Percentiles rank a stretch among this genome's conserved stretches.
These are phyloP conservation scores for Penicillium sclerotiorum DNA, from an alignment of 2,329 filamentous ascomycete genomes.

Conservation along the genomic window DNA sequence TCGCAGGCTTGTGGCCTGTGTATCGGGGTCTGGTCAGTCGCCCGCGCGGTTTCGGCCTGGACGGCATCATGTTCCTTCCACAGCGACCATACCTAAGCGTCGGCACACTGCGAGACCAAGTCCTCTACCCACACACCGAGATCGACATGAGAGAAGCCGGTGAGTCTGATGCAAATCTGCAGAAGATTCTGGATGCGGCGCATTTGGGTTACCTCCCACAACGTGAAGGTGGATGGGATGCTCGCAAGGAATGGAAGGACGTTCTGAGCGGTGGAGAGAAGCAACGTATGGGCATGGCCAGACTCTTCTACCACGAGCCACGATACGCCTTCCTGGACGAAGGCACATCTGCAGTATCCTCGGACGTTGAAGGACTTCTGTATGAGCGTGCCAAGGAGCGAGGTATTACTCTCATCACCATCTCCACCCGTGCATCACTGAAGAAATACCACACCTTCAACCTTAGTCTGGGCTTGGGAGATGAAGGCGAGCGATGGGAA, in stretches of 20 bases:
- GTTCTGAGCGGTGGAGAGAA: slow-evolving; percentile 97
- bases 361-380: slow-evolving; percentile 88
- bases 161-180: slow-evolving; percentile 76
- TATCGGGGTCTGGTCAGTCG: slow-evolving; percentile 91
- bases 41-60: slow-evolving; percentile 72
- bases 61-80: slow-evolving; percentile 98
- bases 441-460: slow-evolving; percentile 97
- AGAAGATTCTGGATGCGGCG: slow-evolving; percentile 77
- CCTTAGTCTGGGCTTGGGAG: slow-evolving; percentile 78
- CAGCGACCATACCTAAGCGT: slow-evolving; percentile 91
- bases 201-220: slow-evolving; percentile 85
- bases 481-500: slow-evolving; percentile 83
- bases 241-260: slow-evolving; percentile 97
- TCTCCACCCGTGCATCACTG: slow-evolving; percentile 89
- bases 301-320: slow-evolving; percentile 91
- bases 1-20: slow-evolving; percentile 93
- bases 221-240: slow-evolving; percentile 95
- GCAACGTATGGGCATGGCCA: slow-evolving; percentile 88
- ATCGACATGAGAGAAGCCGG: slow-evolving; percentile 86
- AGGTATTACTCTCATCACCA: slow-evolving; percentile 93
- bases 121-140: slow-evolving; percentile 96
- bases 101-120: slow-evolving; percentile 91
- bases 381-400: slow-evolving; percentile 92
- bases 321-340: slow-evolving; percentile 94
- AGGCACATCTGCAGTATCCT: slow-evolving; percentile 90